Conservation (phyloP, 768 basidiomycete species). For the Pleurotus platypus region DNA sequence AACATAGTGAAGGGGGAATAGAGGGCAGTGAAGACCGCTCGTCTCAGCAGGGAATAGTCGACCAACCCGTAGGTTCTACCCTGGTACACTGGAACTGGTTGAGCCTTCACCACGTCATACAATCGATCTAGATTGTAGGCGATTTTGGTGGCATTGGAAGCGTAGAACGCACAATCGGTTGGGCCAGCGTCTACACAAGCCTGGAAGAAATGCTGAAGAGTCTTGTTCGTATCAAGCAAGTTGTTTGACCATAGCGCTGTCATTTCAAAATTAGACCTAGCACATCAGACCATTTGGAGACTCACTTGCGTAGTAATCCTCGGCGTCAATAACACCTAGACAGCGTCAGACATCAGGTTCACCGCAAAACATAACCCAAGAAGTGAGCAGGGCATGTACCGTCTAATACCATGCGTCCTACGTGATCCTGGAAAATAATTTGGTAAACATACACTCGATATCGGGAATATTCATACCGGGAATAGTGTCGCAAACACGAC, state of each 20-base stretch:
- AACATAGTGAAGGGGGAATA: constrained; percentile 33
- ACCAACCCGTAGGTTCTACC: constrained; percentile 29
- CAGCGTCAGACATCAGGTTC: background rate
- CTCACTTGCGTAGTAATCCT: constrained; percentile 35
- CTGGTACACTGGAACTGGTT: constrained; percentile 31
- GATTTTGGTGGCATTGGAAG: constrained; percentile 28
- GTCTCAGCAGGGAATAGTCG: constrained; percentile 28
- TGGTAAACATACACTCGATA: too few relatives aligned
- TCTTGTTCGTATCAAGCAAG: constrained; percentile 33
- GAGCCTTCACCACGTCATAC: constrained; percentile 23
- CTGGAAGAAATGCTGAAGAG: constrained; percentile 29
- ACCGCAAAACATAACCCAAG: background rate
- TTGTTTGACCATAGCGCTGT: constrained; percentile 31
- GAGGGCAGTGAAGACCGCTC: constrained; percentile 26
- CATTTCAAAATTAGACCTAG: background rate
- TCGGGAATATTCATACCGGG: constrained; percentile 12
- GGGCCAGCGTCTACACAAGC: constrained; percentile 35
- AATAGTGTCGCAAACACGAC: constrained; percentile 19
- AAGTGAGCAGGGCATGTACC: too few relatives aligned
- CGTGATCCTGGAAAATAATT: constrained; percentile 23
- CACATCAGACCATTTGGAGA: background rate
- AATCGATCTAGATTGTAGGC: constrained; percentile 29
- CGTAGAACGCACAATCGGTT: constrained; percentile 32
- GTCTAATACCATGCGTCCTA: constrained; percentile 30
- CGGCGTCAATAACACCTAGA: constrained; percentile 34